Conservation (phyloP, 305 asterid species). For the Plantago coronopus region DNA sequence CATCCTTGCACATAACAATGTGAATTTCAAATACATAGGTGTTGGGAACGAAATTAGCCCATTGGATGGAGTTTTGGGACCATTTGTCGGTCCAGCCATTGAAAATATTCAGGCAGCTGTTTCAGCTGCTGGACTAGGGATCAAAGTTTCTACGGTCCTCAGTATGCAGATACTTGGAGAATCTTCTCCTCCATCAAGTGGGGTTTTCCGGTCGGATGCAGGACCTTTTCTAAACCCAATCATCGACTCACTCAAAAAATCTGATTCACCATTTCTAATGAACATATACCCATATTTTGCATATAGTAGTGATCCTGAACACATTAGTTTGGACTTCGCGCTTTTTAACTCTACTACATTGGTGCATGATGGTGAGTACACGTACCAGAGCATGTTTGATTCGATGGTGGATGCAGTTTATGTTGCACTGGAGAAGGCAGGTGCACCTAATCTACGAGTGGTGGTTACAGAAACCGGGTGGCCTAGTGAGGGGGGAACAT, state of each 20-base stretch:
- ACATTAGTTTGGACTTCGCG: conserved; percentile 38
- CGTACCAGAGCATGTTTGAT: conserved; percentile 38
- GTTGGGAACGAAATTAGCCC: conserved; percentile 53
- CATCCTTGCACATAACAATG: conserved; percentile 14
- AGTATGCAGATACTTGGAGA: conserved; percentile 35
- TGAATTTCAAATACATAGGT: conserved; percentile 32
- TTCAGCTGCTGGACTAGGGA: conserved; percentile 20
- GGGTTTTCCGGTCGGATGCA: conserved; percentile 30
- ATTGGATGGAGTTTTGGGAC: conserved; percentile 3
- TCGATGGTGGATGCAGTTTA: conserved; percentile 45
- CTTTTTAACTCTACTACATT: conserved; percentile 30
- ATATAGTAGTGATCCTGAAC: conserved; percentile 4
- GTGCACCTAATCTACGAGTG: conserved; percentile 37
- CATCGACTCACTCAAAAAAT: conserved; percentile 26
- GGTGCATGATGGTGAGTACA: conserved; percentile 34
- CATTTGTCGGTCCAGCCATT: conserved; percentile 23
- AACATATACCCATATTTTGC: conserved; percentile 48
- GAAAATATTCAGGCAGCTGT: conserved; percentile 28
- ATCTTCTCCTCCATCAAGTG: conserved; percentile 49
- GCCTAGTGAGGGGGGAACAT: conserved; percentile 53
- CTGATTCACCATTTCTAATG: conserved; percentile 30
- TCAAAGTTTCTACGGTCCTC: conserved; percentile 18
- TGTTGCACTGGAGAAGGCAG: conserved; percentile 41
- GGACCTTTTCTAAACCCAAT: conserved; percentile 27
- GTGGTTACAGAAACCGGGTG: conserved; percentile 67